Evolutionary conservation across 1,284 basidiomycete genomes (phyloP).

Genomic region (Ganoderma multipileum): DNA sequence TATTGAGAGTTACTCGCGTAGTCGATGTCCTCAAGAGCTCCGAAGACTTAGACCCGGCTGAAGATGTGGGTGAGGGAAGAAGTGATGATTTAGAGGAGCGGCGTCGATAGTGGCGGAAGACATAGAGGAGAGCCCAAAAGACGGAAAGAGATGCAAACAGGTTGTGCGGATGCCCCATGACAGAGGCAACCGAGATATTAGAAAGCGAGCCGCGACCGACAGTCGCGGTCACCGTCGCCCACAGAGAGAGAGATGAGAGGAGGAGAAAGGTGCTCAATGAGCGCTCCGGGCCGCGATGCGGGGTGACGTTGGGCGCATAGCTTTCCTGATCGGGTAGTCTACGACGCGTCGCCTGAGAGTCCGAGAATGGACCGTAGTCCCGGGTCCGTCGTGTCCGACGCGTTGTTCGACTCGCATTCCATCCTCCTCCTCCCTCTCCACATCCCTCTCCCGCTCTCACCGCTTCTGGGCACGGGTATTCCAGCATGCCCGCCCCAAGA

Average conservation of each 20-base stretch:
- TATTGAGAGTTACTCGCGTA: conserved; percentile 33
- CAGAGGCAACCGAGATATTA: background rate
- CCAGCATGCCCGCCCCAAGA: conserved; percentile 58
- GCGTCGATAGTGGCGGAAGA: conserved; percentile 18
- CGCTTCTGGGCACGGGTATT: conserved; percentile 5
- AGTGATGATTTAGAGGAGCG: conserved; percentile 9
- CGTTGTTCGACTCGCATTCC: conserved; percentile 6
- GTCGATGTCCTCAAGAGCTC: conserved; percentile 20
- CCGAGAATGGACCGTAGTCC: background rate
- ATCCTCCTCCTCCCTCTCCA: background rate
- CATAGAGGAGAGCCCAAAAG: conserved; percentile 33
- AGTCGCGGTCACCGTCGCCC: background rate
- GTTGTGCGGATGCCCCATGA: background rate
- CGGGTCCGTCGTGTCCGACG: conserved; percentile 5
- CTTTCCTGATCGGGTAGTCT: conserved; percentile 23
- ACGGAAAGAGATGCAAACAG: conserved; percentile 22
- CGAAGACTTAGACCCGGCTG: conserved; percentile 11
- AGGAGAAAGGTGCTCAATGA: too few relatives aligned
- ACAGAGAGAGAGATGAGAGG: too few relatives aligned
- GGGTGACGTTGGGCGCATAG: background rate
- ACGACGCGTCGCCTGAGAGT: conserved; percentile 26
- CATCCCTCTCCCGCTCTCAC: background rate
- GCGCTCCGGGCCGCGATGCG: background rate
- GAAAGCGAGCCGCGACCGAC: background rate
- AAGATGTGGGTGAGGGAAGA: conserved; percentile 22